Evolutionary conservation across 805 yeast species (phyloP).

Genomic region (Lipomyces lipofer): DNA sequence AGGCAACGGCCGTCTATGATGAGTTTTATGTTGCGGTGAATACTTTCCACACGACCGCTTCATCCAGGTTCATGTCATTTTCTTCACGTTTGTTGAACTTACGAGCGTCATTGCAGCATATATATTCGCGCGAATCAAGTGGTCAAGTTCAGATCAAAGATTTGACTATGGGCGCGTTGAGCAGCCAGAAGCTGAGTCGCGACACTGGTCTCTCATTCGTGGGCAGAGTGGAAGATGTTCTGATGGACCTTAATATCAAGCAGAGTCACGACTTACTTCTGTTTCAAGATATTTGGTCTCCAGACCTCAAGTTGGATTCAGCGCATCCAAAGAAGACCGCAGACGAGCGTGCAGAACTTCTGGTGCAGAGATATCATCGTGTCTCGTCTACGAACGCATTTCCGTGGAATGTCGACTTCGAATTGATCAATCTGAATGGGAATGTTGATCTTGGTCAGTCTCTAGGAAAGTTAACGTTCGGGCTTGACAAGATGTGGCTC

Average conservation of each 20-base stretch:
- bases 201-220: conserved; percentile 37
- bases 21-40: conserved; percentile 62
- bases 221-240: conserved; percentile 55
- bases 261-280: conserved; percentile 85
- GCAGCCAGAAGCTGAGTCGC: conserved; percentile 6
- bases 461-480: conserved; percentile 62
- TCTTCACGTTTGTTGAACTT: conserved; percentile 55
- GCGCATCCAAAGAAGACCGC: conserved; percentile 7
- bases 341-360: conserved; percentile 29
- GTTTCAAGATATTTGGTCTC: conserved; percentile 81
- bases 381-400: conserved; percentile 64
- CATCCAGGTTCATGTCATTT: conserved; percentile 44
- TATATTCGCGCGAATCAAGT: conserved; percentile 85
- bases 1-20: conserved; percentile 75
- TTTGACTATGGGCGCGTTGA: conserved; percentile 39
- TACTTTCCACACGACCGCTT: conserved; percentile 45
- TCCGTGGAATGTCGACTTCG: conserved; percentile 70
- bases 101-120: conserved; percentile 78
- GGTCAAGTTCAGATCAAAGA: conserved; percentile 60
- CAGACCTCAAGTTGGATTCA: conserved; percentile 43
- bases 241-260: conserved; percentile 68
- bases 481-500: conserved; percentile 64
- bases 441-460: conserved; percentile 81
- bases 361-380: conserved; percentile 48
- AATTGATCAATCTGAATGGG: conserved; percentile 53